phyloP scores from a whole-genome alignment of 768 basidiomycete species.

The Mycena indigotica region DNA sequence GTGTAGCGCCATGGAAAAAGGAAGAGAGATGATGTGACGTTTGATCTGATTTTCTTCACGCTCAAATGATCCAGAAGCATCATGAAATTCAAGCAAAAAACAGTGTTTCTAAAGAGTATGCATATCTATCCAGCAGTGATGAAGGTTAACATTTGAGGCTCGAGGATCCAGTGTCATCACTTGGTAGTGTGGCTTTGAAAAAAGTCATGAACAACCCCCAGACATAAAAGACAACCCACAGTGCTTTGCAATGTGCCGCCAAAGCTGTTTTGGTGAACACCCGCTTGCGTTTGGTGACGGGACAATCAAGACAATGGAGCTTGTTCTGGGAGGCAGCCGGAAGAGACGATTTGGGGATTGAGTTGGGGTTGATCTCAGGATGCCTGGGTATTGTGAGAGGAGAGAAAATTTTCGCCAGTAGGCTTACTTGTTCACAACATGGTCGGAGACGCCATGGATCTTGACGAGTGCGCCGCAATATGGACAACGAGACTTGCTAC shows the following conservation, averaged over 20 bases:
- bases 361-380: not conserved
- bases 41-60: too few relatives aligned
- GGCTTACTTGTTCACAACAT: not conserved
- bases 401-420: not conserved
- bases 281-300: not conserved
- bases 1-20: too few relatives aligned
- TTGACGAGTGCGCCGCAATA: not conserved
- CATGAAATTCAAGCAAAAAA: too few relatives aligned
- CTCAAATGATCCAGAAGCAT: too few relatives aligned
- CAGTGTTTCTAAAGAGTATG: too few relatives aligned
- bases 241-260: not conserved
- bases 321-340: not conserved
- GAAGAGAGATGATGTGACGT: too few relatives aligned
- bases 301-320: not conserved
- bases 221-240: too few relatives aligned
- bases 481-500: not conserved
- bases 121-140: too few relatives aligned
- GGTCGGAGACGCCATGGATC: not conserved
- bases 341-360: not conserved
- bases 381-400: not conserved
- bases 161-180: too few relatives aligned
- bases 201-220: too few relatives aligned
- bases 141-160: too few relatives aligned
- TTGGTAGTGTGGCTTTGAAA: too few relatives aligned
- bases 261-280: not conserved